Conservation (phyloP, 208 protist species). For the Leptomonas seymouri region DNA sequence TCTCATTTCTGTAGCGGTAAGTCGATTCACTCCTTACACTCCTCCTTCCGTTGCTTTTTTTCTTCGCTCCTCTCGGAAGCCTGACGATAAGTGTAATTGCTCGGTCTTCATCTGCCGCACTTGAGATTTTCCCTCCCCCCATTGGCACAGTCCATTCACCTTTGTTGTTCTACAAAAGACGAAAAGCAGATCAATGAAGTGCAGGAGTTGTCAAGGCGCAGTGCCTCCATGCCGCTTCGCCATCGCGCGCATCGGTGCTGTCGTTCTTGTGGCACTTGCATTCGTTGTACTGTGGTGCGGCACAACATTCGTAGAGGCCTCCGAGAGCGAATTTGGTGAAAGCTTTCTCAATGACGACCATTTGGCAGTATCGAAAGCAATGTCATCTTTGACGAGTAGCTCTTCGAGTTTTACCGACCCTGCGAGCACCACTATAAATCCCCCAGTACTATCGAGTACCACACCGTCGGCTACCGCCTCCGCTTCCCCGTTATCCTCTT, state of each 20-base stretch:
- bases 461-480: not conserved
- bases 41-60: too few relatives aligned
- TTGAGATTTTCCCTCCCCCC: too few relatives aligned
- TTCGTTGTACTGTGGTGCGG: not conserved
- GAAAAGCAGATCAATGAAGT: not conserved
- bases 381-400: not conserved
- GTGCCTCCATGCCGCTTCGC: not conserved
- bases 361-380: not conserved
- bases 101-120: too few relatives aligned
- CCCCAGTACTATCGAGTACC: not conserved
- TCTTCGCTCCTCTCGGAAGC: too few relatives aligned
- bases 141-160: too few relatives aligned
- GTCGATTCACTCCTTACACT: too few relatives aligned
- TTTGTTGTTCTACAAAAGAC: too few relatives aligned
- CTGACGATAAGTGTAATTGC: too few relatives aligned
- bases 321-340: not conserved
- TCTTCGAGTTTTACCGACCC: too few relatives aligned
- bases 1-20: too few relatives aligned
- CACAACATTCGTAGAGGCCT: not conserved
- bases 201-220: not conserved
- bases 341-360: not conserved
- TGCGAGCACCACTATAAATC: too few relatives aligned
- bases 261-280: not conserved
- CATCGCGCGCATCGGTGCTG: not conserved
- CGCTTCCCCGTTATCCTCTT: not conserved